Percentiles rank a stretch among this genome's conserved stretches.
Conservation (phyloP, 2,329 filamentous ascomycete species). For the Botrytis deweyae region DNA sequence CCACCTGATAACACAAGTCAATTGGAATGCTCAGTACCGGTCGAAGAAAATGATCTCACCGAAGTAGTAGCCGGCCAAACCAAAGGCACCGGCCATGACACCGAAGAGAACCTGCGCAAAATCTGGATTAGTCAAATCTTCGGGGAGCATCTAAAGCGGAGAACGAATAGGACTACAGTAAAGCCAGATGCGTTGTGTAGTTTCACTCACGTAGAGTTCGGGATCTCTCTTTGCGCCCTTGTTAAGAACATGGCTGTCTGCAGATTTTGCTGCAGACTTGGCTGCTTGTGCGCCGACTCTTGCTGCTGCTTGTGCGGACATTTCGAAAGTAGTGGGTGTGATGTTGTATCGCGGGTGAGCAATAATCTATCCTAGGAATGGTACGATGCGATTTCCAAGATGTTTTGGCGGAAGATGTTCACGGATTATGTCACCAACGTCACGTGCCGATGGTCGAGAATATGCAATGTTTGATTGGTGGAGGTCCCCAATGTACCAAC, state of each 20-base stretch:
- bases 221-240: conserved; percentile 68
- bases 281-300: conserved; percentile 40
- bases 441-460: neutral
- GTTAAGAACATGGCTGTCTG: conserved; percentile 50
- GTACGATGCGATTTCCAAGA: conserved; percentile 24
- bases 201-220: conserved; percentile 66
- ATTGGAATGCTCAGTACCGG: conserved; percentile 25
- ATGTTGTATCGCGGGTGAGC: conserved; percentile 17
- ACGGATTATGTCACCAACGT: neutral
- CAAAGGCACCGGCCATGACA: conserved; percentile 86
- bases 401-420: conserved; percentile 17
- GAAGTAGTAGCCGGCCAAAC: conserved; percentile 87
- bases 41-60: conserved; percentile 48
- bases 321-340: conserved; percentile 27
- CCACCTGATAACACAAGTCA: conserved; percentile 55
- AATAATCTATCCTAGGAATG: conserved; percentile 21
- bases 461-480: neutral
- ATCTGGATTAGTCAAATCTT: conserved; percentile 16
- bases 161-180: neutral
- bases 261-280: conserved; percentile 44
- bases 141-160: conserved; percentile 7
- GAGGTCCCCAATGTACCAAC: neutral
- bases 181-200: conserved; percentile 30
- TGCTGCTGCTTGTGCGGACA: conserved; percentile 38
- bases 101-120: conserved; percentile 73